Evolutionary conservation across 305 asterid species (phyloP), one percentile per base, ranked within the genome.

Genomic region (Andrographis paniculata): DNA sequence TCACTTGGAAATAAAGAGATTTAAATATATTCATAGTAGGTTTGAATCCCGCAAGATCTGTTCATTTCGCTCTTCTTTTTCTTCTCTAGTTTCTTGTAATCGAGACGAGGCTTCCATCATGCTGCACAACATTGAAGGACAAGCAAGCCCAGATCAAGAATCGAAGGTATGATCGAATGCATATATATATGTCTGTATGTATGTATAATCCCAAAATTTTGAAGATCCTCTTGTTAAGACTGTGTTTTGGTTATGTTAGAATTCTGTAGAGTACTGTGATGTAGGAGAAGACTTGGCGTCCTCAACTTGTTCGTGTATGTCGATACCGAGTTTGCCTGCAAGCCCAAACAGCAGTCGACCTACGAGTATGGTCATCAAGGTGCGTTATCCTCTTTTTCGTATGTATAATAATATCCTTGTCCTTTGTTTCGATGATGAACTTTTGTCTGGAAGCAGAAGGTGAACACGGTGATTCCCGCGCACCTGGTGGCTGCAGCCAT

Each of bases 401-500:
- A 11, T 33, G 2, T 9, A 2, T 33, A 6, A 2, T 2, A 33
- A 1, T 7, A 13, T 13, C 13, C 12, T 2, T 7, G 38, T 33
- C 8, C 13, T 33, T 33, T 33, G 38, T 33, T 2, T 33, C 3
- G 6, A 33, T 33, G 2, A 6, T 7, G 12, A 33, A 33, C 12
- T 33, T 33, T 33, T 33, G 8, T 33, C 2, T 13, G 12, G 8
- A 19, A 5, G 51, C 79, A 86, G 94, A 86, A 82, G 62, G 79
- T 65, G 40, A 75, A 74, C 18, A 73, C 78, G 15, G 61, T 86
- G 60, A 86, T 86, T 40, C 96, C 93, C 3, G 86, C 94, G 0
- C 94, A 86, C 65, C 61, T 79, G 24, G 76, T 86, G 15, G 94
- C 96, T 0, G 96, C 82, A 61, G 96, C 94, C 33, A 86, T 86